A percentile compares a stretch with the other conserved stretches of the same genome.
phyloP scores from a whole-genome alignment of 1,139 yeast species.

The Candida sp. region DNA sequence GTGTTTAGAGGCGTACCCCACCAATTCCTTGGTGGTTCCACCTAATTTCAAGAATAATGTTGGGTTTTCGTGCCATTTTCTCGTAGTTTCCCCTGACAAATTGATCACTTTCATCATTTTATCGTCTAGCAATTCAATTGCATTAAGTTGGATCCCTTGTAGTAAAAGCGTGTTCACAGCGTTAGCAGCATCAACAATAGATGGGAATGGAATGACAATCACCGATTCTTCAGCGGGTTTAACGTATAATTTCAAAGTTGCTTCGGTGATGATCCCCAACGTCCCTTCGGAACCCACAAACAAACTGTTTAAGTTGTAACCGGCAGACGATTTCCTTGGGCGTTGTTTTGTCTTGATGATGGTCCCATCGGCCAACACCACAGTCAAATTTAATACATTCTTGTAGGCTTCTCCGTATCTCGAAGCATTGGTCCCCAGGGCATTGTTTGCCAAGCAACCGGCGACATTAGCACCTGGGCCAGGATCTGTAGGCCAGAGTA shows the following conservation, averaged over 20 bases:
- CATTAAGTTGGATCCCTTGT: slow-evolving; percentile 55
- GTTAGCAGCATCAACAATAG: slow-evolving; percentile 54
- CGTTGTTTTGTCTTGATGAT: slow-evolving; percentile 66
- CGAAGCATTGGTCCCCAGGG: slow-evolving; percentile 71
- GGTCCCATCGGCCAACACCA: slow-evolving; percentile 78
- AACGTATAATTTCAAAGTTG: slow-evolving; percentile 57
- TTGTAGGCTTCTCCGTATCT: slow-evolving; percentile 73
- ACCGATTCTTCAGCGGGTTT: slow-evolving; percentile 55
- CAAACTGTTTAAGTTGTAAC: slow-evolving; percentile 63
- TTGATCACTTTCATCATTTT: slow-evolving; percentile 70
- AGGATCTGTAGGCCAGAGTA: slow-evolving; percentile 71
- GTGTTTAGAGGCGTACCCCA: slow-evolving; percentile 16
- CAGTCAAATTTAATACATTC: slow-evolving; percentile 58
- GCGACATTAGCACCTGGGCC: slow-evolving; percentile 75
- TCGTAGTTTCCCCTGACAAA: slow-evolving; percentile 54
- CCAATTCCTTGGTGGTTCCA: slow-evolving; percentile 40
- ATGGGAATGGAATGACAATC: slow-evolving; percentile 56
- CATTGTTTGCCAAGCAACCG: slow-evolving; percentile 66
- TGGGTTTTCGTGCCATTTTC: slow-evolving; percentile 61
- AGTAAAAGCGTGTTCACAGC: slow-evolving; percentile 52
- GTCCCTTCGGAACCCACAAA: slow-evolving; percentile 74
- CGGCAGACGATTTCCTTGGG: slow-evolving; percentile 77
- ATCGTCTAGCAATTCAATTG: slow-evolving; percentile 61
- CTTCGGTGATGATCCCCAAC: slow-evolving; percentile 66
- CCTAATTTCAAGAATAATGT: slow-evolving; percentile 71